phyloP scores from a whole-genome alignment of 2,329 filamentous ascomycete species.

The Diaporthe sp. region DNA sequence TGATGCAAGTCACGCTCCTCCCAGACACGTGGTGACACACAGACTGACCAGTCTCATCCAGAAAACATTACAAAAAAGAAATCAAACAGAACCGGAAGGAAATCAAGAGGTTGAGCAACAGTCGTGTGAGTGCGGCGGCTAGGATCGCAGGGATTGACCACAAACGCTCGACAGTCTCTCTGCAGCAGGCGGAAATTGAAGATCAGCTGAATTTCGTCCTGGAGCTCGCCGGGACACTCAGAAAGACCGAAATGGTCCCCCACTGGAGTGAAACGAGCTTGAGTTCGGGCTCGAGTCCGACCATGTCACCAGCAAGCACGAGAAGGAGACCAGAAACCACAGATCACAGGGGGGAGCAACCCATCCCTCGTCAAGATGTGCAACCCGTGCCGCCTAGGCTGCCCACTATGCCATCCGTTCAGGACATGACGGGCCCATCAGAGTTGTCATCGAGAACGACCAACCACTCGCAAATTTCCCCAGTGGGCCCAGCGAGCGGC shows the following conservation, averaged over 20 bases:
- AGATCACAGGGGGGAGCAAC: background rate
- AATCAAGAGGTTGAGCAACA: background rate
- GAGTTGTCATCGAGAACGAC: background rate
- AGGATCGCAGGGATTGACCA: background rate
- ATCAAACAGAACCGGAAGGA: background rate
- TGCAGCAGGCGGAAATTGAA: background rate
- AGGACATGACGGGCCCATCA: background rate
- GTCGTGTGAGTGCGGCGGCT: background rate
- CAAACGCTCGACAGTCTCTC: background rate
- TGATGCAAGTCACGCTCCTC: background rate
- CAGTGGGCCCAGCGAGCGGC: background rate
- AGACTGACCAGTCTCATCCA: background rate
- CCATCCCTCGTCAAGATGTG: background rate
- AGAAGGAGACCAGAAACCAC: background rate
- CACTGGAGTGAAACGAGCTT: background rate
- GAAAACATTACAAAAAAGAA: background rate
- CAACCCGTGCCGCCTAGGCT: background rate
- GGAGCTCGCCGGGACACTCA: background rate
- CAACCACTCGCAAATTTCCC: no score
- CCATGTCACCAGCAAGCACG: background rate
- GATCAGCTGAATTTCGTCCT: background rate
- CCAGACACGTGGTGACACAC: background rate
- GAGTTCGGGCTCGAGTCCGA: background rate
- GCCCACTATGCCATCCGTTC: background rate
- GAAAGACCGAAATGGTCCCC: background rate